These are phyloP conservation scores for Fusarium hostae DNA, from an alignment of 2,329 filamentous ascomycete genomes.

Conservation along the genomic window DNA sequence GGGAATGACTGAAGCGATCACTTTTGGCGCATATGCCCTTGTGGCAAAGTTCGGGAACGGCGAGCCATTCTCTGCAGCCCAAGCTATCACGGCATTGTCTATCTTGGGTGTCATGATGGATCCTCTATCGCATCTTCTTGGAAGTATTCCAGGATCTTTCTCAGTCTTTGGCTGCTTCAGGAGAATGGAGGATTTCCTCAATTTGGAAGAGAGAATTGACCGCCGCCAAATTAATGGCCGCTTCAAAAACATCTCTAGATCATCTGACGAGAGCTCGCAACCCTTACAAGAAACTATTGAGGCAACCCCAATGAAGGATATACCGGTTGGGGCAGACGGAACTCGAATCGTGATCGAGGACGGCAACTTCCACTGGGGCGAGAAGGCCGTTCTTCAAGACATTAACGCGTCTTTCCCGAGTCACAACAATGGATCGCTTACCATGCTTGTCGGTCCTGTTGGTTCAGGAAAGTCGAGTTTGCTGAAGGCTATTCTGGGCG, in stretches of 20 bases:
- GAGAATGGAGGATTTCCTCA: conserved; percentile 47
- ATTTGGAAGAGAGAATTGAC: conserved; percentile 41
- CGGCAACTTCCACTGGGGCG: conserved; percentile 46
- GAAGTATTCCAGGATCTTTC: conserved; percentile 43
- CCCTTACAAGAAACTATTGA: conserved; percentile 15
- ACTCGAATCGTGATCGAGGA: conserved; percentile 33
- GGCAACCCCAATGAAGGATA: conserved; percentile 4
- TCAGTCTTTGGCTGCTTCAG: conserved; percentile 47
- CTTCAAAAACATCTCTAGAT: background rate
- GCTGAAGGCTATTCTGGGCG: conserved; percentile 47
- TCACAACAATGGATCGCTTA: conserved; percentile 38
- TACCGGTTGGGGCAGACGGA: background rate
- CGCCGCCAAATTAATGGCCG: conserved; percentile 25
- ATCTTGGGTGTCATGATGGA: conserved; percentile 47
- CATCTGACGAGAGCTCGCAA: background rate
- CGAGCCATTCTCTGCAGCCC: conserved; percentile 44
- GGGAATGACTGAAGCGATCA: conserved; percentile 45
- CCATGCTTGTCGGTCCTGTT: conserved; percentile 48
- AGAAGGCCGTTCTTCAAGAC: conserved; percentile 40
- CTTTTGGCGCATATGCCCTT: conserved; percentile 48
- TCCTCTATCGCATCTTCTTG: conserved; percentile 42
- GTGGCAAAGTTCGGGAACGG: conserved; percentile 41
- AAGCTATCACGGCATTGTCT: conserved; percentile 48
- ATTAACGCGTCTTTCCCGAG: conserved; percentile 40
- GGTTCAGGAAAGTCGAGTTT: conserved; percentile 49